Conservation (phyloP, 1,284 basidiomycete genomes). For the Melampsora americana region DNA sequence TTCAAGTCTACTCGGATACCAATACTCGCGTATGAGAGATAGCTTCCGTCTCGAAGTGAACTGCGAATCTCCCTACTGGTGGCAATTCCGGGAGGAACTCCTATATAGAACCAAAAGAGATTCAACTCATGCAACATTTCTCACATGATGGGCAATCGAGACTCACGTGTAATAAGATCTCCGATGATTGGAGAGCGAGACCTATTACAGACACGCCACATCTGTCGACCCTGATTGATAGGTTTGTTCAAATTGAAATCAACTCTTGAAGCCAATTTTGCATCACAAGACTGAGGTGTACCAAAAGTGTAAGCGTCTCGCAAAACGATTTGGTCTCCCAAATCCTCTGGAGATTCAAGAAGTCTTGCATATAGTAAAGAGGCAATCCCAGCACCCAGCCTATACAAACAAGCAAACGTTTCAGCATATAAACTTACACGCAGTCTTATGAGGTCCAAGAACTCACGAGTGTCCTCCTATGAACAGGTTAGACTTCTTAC, state of each 20-base stretch:
- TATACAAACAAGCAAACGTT: not conserved
- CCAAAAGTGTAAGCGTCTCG: no score
- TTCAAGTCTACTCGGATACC: conserved; percentile 8
- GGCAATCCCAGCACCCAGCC: conserved; percentile 26
- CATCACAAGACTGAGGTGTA: no score
- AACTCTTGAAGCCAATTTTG: no score
- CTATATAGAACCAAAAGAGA: not conserved
- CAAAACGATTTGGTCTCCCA: no score
- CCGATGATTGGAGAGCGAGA: conserved; percentile 5
- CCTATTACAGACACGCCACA: conserved; percentile 18
- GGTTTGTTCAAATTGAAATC: conserved; percentile 24
- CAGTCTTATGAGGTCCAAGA: no score
- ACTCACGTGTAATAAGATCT: conserved; percentile 22
- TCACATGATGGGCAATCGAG: no score
- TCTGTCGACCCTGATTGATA: not conserved
- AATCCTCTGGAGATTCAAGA: no score
- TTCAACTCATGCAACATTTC: no score
- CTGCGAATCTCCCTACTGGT: not conserved
- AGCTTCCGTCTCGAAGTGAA: no score
- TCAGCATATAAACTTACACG: not conserved
- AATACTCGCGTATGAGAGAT: conserved; percentile 16
- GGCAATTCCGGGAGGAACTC: conserved; percentile 20
- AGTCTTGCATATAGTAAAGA: conserved; percentile 20
- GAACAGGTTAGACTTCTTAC: no score
- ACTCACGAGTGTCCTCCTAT: no score